Percentiles rank a stretch among this genome's conserved stretches.
phyloP scores from a whole-genome alignment of 192 early-diverging fungal genomes.

The Coemansia sp. region DNA sequence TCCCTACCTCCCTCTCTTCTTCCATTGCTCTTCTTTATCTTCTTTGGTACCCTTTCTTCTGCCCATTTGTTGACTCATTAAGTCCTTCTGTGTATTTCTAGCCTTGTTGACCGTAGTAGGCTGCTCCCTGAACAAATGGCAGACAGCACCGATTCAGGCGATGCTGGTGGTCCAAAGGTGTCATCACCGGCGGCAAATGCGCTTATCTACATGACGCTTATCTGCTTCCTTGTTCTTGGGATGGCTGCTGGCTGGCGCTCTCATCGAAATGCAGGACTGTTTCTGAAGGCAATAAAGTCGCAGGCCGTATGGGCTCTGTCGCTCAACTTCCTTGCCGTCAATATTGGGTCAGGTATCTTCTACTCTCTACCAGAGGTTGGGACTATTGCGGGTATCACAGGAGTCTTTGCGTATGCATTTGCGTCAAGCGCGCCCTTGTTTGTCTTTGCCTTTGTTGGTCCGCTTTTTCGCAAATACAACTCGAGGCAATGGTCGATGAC shows the following conservation, averaged over 20 bases:
- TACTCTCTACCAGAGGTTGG: conserved; percentile 67
- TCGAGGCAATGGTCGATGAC: conserved; percentile 67
- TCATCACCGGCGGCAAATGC: conserved; percentile 53
- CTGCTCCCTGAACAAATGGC: conserved; percentile 16
- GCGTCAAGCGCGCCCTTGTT: conserved; percentile 63
- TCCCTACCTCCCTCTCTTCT: too few relatives aligned
- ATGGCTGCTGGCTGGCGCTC: conserved; percentile 55
- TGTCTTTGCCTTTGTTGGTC: conserved; percentile 61
- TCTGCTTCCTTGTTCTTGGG: conserved; percentile 57
- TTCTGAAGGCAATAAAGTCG: conserved; percentile 58
- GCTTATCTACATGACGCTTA: conserved; percentile 59
- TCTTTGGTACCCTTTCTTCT: background rate
- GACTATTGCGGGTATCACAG: conserved; percentile 65
- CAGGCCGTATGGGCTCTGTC: conserved; percentile 55
- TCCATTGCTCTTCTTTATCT: background rate
- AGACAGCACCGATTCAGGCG: conserved; percentile 4
- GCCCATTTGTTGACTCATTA: background rate
- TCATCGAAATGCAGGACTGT: conserved; percentile 52
- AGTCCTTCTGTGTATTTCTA: background rate
- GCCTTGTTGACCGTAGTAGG: background rate
- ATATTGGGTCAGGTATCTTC: conserved; percentile 65
- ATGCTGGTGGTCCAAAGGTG: conserved; percentile 26
- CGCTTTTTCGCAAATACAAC: conserved; percentile 60
- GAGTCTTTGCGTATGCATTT: conserved; percentile 66
- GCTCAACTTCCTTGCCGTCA: conserved; percentile 57